Evolutionary conservation across 257 asterid species (phyloP).

Genomic region (Mentha longifolia): DNA sequence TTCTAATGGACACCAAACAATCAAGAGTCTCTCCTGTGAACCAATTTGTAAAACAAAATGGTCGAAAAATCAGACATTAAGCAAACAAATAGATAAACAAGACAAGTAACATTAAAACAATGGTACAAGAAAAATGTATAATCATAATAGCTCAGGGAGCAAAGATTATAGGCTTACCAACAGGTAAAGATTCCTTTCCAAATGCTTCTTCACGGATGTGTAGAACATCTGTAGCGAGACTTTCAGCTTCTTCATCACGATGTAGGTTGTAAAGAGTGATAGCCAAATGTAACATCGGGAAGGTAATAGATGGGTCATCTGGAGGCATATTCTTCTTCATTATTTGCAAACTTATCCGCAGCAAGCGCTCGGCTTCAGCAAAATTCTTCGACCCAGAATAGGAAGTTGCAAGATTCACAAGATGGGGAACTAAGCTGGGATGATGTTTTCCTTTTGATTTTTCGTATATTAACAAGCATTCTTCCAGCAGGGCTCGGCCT

Average conservation of each 20-base stretch:
- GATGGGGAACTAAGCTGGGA: conserved; percentile 75
- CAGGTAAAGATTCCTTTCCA: conserved; percentile 84
- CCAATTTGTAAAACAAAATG: conserved; percentile 20
- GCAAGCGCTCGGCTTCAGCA: conserved; percentile 86
- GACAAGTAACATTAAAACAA: not conserved
- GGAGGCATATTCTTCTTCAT: conserved; percentile 62
- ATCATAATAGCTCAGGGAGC: not conserved
- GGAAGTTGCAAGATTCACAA: conserved; percentile 89
- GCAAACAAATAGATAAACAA: not conserved
- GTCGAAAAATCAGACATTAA: not conserved
- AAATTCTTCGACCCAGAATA: conserved; percentile 76
- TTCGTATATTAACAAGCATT: conserved; percentile 68
- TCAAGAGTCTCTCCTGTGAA: conserved; percentile 93
- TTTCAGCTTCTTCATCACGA: conserved; percentile 86
- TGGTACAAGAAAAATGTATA: conserved; percentile 1
- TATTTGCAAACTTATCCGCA: conserved; percentile 72
- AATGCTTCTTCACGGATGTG: conserved; percentile 74
- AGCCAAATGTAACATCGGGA: conserved; percentile 87
- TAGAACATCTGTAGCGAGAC: conserved; percentile 66
- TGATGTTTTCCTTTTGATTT: conserved; percentile 73
- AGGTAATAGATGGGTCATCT: conserved; percentile 81
- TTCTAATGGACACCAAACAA: conserved; percentile 82
- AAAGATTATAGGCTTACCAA: conserved; percentile 58
- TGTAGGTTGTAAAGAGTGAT: conserved; percentile 68
- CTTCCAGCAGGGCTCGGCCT: conserved; percentile 74